Percentiles rank a stretch among this genome's conserved stretches.
These are phyloP conservation scores for Globisporangium megalacanthum DNA, from an alignment of 352 stramenopile species.

Conservation along the genomic window DNA sequence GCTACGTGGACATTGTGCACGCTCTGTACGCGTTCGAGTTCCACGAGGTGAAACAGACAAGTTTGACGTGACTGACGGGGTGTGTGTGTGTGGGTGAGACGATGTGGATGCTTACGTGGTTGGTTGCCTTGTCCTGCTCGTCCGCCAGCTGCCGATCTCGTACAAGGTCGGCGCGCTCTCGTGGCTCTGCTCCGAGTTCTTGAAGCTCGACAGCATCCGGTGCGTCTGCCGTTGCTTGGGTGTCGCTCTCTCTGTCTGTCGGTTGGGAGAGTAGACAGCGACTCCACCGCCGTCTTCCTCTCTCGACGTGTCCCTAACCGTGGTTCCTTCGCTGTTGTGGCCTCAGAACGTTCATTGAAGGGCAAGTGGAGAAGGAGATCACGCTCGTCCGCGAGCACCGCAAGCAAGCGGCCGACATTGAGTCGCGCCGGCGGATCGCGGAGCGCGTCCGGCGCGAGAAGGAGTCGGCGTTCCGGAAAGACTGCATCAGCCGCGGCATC, in stretches of 20 bases:
- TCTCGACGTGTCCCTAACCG: not conserved
- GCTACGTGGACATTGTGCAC: conserved; percentile 59
- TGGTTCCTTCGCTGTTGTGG: not conserved
- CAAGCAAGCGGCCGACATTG: conserved; percentile 47
- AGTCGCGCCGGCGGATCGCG: conserved; percentile 41
- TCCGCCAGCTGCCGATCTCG: conserved; percentile 33
- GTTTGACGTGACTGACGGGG: no score
- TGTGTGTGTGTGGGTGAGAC: not conserved
- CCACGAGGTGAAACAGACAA: conserved; percentile 29
- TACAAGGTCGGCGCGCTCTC: conserved; percentile 62
- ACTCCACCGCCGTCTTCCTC: no score
- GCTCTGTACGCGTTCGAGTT: conserved; percentile 69
- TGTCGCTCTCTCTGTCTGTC: not conserved
- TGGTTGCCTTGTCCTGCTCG: not conserved
- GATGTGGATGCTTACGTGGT: not conserved
- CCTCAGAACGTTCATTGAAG: conserved; percentile 40
- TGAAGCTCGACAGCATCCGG: conserved; percentile 49
- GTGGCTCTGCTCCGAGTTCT: conserved; percentile 64
- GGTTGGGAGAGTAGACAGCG: no score
- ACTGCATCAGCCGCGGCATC: conserved; percentile 56
- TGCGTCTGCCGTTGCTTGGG: conserved; percentile 4
- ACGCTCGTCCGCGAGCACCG: conserved; percentile 38
- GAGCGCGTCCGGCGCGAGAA: conserved; percentile 50
- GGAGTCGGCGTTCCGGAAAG: conserved; percentile 48
- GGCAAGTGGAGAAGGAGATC: conserved; percentile 60